Evolutionary conservation across 192 early-diverging fungal species (phyloP).

Genomic region (Hyaloraphidium curvatum): DNA sequence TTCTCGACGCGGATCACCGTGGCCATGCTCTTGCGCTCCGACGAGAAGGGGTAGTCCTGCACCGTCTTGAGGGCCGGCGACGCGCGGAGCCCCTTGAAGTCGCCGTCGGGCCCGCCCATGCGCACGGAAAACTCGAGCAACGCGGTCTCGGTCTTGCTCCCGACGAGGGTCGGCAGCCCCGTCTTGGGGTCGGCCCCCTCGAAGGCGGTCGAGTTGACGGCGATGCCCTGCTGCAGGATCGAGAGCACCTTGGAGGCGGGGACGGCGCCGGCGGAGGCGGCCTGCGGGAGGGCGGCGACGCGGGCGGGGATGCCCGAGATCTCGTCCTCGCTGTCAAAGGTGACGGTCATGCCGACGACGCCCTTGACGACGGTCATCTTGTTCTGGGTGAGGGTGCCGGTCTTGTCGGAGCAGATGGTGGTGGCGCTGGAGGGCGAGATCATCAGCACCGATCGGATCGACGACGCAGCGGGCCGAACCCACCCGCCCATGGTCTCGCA

Average conservation of each 20-base stretch:
- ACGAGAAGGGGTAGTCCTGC: constrained; percentile 77
- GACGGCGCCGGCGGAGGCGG: constrained; percentile 14
- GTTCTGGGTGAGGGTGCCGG: constrained; percentile 89
- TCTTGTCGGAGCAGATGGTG: constrained; percentile 97
- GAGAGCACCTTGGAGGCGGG: constrained; percentile 18
- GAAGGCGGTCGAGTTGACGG: constrained; percentile 67
- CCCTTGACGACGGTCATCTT: constrained; percentile 92
- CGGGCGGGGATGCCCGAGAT: no score
- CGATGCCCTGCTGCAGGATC: constrained; percentile 10
- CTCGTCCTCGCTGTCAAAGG: constrained; percentile 19
- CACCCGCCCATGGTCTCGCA: constrained; percentile 84
- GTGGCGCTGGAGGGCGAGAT: constrained; percentile 91
- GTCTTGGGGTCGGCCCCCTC: constrained; percentile 9
- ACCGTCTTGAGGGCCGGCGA: constrained; percentile 31
- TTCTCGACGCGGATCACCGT: constrained; percentile 39
- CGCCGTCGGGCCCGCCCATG: constrained; percentile 19
- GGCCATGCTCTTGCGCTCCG: constrained; percentile 83
- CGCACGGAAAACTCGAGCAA: constrained; percentile 57
- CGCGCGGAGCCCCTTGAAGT: constrained; percentile 42
- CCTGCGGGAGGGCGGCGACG: constrained; percentile 14
- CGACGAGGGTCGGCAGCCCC: neutral
- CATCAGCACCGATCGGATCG: no score
- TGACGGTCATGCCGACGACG: constrained; percentile 40
- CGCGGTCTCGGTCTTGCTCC: constrained; percentile 86
- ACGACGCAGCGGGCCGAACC: neutral